Evolutionary conservation across 495 filamentous ascomycete genomes (phyloP).

Genomic region (Tetracladium setigerum): DNA sequence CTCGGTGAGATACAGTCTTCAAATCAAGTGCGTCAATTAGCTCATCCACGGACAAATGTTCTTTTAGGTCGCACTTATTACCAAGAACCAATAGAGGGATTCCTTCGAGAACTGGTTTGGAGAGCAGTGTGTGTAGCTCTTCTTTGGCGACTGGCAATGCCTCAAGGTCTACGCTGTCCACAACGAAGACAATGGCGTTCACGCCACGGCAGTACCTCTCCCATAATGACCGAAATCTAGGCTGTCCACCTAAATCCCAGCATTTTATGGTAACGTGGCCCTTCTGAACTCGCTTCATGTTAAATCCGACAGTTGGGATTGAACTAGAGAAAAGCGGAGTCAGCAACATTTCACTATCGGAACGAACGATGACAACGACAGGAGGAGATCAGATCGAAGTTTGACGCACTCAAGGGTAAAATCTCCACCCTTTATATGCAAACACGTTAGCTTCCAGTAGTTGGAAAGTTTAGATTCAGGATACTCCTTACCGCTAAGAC

Average conservation of each 20-base stretch:
- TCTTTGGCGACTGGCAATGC: conserved; percentile 80
- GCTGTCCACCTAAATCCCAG: conserved; percentile 97
- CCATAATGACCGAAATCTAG: conserved; percentile 97
- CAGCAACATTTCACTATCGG: not conserved
- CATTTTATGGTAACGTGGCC: conserved; percentile 99
- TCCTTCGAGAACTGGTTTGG: conserved; percentile 74
- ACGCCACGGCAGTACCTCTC: conserved; percentile 96
- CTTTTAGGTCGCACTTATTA: conserved; percentile 92
- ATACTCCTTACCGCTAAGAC: conserved; percentile 82
- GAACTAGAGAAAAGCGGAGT: conserved; percentile 55
- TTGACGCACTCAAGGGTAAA: conserved; percentile 95
- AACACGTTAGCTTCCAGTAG: conserved; percentile 20
- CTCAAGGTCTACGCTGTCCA: conserved; percentile 77
- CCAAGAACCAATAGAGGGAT: conserved; percentile 95
- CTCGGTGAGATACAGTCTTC: conserved; percentile 79
- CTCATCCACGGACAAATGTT: conserved; percentile 87
- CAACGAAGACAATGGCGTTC: conserved; percentile 97
- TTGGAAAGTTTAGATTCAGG: not conserved
- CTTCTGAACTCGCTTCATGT: conserved; percentile 96
- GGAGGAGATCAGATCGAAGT: not conserved
- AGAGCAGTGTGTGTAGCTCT: conserved; percentile 83
- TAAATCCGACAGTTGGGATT: conserved; percentile 97
- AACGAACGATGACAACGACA: not conserved
- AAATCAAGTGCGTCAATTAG: conserved; percentile 89
- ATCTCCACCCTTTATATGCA: conserved; percentile 71